These are phyloP conservation scores for Biscutella laevigata DNA, from an alignment of 441 rosid species.

Conservation along the genomic window DNA sequence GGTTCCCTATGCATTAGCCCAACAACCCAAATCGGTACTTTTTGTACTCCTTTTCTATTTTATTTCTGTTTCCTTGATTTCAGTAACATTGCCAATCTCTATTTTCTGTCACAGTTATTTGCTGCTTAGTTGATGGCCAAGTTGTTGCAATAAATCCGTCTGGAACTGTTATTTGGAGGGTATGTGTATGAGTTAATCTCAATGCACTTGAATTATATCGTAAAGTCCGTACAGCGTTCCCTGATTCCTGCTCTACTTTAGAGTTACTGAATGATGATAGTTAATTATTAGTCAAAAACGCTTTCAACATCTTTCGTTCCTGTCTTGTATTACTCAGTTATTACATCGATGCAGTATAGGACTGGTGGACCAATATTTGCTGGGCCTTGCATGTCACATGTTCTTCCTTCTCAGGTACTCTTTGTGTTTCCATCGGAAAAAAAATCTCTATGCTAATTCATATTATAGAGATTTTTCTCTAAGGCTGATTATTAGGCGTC, in stretches of 20 bases:
- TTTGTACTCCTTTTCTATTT: neutral
- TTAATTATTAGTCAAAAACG: slow-evolving; percentile 4
- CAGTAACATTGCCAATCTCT: neutral
- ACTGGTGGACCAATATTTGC: slow-evolving; percentile 89
- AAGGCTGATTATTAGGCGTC: neutral
- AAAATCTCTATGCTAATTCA: neutral
- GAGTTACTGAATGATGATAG: neutral
- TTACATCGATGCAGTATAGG: slow-evolving; percentile 36
- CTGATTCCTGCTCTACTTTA: neutral
- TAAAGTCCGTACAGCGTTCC: neutral
- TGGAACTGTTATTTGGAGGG: slow-evolving; percentile 81
- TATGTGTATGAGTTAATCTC: slow-evolving; percentile 25
- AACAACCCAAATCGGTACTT: slow-evolving; percentile 43
- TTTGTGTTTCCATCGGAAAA: neutral
- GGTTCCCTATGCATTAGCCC: slow-evolving; percentile 59
- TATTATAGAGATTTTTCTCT: neutral
- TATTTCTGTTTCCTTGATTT: neutral
- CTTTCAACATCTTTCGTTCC: slow-evolving; percentile 14
- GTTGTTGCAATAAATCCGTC: slow-evolving; percentile 48
- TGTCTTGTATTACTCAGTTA: slow-evolving; percentile 3
- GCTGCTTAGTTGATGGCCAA: slow-evolving; percentile 86
- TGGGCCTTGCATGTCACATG: slow-evolving; percentile 58
- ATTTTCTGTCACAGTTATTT: slow-evolving; percentile 51
- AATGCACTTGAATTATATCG: slow-evolving; percentile 6
- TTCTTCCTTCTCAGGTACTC: slow-evolving; percentile 72